Percentiles rank a stretch among this genome's conserved stretches.
phyloP scores from a whole-genome alignment of 2,329 filamentous ascomycete genomes.

The Sclerotinia spermophila region DNA sequence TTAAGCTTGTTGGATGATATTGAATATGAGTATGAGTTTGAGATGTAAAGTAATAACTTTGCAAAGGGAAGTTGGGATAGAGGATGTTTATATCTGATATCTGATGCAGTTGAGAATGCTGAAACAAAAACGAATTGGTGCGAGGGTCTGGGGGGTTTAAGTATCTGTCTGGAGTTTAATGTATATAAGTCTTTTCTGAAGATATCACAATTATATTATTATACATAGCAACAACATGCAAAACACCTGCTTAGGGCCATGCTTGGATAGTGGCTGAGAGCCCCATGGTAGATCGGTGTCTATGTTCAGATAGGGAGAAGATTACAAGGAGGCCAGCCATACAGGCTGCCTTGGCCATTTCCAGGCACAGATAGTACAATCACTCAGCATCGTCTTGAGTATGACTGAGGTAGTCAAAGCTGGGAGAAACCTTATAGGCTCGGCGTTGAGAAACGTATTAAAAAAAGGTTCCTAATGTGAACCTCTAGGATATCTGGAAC shows the following conservation, averaged over 20 bases:
- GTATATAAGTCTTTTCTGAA: conserved; percentile 4
- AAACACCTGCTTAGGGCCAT: conserved; percentile 18
- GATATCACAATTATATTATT: conserved; percentile 12
- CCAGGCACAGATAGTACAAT: conserved; percentile 1
- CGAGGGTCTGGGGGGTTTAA: conserved; percentile 10
- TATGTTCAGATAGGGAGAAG: conserved; percentile 2
- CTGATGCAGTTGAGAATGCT: conserved; percentile 15
- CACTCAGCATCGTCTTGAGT: conserved; percentile 12
- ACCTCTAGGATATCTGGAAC: conserved; percentile 5
- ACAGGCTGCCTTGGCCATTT: not conserved
- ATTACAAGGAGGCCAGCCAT: not conserved
- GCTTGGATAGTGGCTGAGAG: conserved; percentile 16
- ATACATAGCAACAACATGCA: conserved; percentile 15
- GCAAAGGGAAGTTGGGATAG: not conserved
- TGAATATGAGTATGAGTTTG: not conserved
- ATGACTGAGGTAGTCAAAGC: conserved; percentile 17
- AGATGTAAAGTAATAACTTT: not conserved
- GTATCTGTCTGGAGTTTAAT: not conserved
- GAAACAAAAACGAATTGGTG: conserved; percentile 13
- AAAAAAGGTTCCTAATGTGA: conserved; percentile 9
- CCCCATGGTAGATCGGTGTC: conserved; percentile 15
- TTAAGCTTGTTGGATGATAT: not conserved
- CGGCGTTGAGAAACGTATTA: not conserved
- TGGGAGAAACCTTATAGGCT: conserved; percentile 10
- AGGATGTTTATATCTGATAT: conserved; percentile 17